Conservation (phyloP, 2,329 filamentous ascomycete genomes). For the Fusarium cyanostomum region DNA sequence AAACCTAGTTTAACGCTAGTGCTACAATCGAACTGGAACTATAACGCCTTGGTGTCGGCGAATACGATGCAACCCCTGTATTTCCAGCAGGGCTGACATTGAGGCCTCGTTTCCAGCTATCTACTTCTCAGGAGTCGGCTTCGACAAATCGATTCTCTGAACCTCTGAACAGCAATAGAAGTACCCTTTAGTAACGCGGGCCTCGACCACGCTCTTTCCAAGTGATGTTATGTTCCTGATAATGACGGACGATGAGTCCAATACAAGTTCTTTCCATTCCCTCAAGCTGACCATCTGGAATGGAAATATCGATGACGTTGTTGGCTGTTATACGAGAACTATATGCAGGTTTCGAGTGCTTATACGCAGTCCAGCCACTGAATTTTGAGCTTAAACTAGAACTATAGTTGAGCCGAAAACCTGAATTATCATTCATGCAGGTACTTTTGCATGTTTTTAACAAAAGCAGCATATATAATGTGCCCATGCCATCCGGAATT, state of each 20-base stretch:
- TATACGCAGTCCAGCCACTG: not conserved
- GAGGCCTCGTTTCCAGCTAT: not conserved
- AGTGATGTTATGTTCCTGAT: no score
- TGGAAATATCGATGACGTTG: not conserved
- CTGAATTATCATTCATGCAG: not conserved
- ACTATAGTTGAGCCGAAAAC: not conserved
- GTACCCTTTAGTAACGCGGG: no score
- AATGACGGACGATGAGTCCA: no score
- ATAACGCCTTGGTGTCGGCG: constrained; percentile 9
- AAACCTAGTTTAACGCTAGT: not conserved
- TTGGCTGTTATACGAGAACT: not conserved
- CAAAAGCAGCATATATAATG: not conserved
- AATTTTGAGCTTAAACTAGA: constrained; percentile 4
- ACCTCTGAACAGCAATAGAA: no score
- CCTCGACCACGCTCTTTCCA: no score
- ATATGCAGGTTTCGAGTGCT: not conserved
- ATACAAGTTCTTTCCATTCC: no score
- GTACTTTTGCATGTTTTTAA: not conserved
- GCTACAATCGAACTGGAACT: not conserved
- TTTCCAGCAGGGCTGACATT: not conserved
- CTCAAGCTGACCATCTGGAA: no score
- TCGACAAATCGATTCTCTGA: no score
- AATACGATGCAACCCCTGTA: constrained; percentile 15
- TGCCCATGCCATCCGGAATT: not conserved
- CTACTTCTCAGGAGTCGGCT: not conserved